Evolutionary conservation across 495 filamentous ascomycete species (phyloP), one percentile per base, ranked within the genome.

Genomic region (Aspergillus nanangensis): DNA sequence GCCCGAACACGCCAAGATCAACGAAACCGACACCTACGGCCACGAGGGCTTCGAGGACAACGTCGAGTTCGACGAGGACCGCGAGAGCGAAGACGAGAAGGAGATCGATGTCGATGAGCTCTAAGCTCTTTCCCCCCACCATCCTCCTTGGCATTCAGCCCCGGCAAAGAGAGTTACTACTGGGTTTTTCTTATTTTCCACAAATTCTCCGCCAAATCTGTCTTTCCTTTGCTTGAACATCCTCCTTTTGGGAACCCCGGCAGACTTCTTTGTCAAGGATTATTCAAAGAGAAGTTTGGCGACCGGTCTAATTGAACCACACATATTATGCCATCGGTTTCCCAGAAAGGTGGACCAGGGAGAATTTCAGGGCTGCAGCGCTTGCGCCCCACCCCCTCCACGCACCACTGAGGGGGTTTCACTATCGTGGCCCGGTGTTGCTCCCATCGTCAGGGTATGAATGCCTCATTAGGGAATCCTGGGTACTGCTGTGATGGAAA

Each of bases 1-100:
- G 48, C 93, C 93, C 45, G 93, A 97, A 69, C 89, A 80, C 56
- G 93, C 94, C 63, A 97, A 97, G 86, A 97, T 97, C 79, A 97
- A 97, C 78, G 92, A 97, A 81, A 96, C 92, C 47, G 92, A 96
- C 70, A 94, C 90, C 52, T 96, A 90, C 66, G 82, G 79, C 40
- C 72, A 82, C 49, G 74, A 79, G 51, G 76, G 76, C 47, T 65
- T 76, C 60, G 76, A 79, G 54, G 76, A 78, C 58, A 78, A 77
- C 62, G 75, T 80, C 60, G 76, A 79, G 62, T 79, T 79, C 66
- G 76, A 78, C 70, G 74, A 79, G 59, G 76, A 80, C 58, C 68
- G 75, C 58, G 74, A 74, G 42, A 70, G 67, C 53, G 76, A 77
- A 59, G 75, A 78, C 38, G 75, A 79, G 51, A 75, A 79, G 72